Evolutionary conservation across 495 filamentous ascomycete species (phyloP), one percentile per base, ranked within the genome.

Genomic region (Aspergillus sclerotioniger): DNA sequence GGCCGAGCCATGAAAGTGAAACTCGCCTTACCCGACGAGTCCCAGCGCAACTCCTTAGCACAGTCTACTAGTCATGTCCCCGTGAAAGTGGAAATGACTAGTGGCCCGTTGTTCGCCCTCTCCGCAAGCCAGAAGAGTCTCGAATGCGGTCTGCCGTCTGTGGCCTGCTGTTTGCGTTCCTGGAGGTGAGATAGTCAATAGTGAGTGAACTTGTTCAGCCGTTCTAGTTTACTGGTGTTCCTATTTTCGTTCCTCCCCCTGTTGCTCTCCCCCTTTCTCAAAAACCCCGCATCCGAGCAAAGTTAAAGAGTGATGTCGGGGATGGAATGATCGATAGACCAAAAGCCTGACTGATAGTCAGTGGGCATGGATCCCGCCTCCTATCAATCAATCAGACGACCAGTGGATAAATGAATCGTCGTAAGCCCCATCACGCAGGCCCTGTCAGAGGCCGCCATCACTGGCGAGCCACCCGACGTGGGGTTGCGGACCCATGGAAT

Each of bases 361-460:
- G 47, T 31, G 28, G 25, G 13, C 47, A 50, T 50, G 47, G 47
- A 50, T 50, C 47, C 47, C 12, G n/a, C 19, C 47, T 16, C 47
- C 25, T 50, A 50, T 50, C 47, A 32, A 17, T 31, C 47, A 32
- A 50, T 16, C 47, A 28, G n/a, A 31, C 12, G 21, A 31, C 25
- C 28, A 17, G 31, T 50, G 28, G 6, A 50, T 12, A 16, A 50
- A 50, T 50, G 47, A 50, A 50, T 50, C 47, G 47, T 50, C 47
- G 47, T 50, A 50, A 50, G 47, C 47, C 47, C 47, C 47, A 16
- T 32, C 47, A 32, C 13, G 4, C 47, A 15, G 47, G 21, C 31
- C 47, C n/a, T 50, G 15, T 32, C 47, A 50, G 28, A 25, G 47
- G 47, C 13, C n/a, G 25, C 25, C 10, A 31, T 15, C 10, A 28